Evolutionary conservation across 768 basidiomycete species (phyloP).

Genomic region (Suillus americanus): DNA sequence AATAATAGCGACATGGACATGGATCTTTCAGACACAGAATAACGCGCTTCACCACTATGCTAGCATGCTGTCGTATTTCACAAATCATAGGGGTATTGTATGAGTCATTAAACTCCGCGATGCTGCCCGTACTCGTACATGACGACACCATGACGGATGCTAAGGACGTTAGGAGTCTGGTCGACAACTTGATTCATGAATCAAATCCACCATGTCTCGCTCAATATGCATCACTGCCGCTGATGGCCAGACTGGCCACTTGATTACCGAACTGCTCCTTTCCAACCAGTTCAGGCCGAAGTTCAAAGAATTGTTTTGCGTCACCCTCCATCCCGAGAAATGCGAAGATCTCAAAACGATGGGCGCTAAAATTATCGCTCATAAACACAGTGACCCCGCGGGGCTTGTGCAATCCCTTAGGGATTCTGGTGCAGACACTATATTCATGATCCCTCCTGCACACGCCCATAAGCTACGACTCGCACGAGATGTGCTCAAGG

Average conservation of each 20-base stretch:
- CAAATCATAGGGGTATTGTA: not conserved
- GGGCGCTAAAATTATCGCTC: not conserved
- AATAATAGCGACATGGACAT: slow-evolving; percentile 17
- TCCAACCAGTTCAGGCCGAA: slow-evolving; percentile 17
- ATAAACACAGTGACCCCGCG: not conserved
- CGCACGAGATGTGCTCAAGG: not conserved
- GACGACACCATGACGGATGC: not conserved
- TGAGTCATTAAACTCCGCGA: not conserved
- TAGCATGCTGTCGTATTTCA: not conserved
- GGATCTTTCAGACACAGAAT: slow-evolving; percentile 31
- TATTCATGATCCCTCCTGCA: slow-evolving; percentile 9
- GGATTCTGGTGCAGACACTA: slow-evolving; percentile 2
- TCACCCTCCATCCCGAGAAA: slow-evolving; percentile 1
- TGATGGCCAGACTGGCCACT: slow-evolving; percentile 32
- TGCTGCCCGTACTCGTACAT: not conserved
- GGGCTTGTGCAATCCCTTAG: not conserved
- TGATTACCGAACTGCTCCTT: slow-evolving; percentile 28
- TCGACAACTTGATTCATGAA: not conserved
- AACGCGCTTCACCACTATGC: not conserved
- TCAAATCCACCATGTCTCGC: slow-evolving; percentile 13
- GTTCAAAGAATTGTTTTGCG: slow-evolving; percentile 3
- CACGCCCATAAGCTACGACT: not conserved
- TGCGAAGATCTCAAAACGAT: not conserved
- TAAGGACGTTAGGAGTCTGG: not conserved
- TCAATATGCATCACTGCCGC: slow-evolving; percentile 30